These are phyloP conservation scores for Karstenula rhodostoma DNA, from an alignment of 2,329 filamentous ascomycete species.

Conservation along the genomic window DNA sequence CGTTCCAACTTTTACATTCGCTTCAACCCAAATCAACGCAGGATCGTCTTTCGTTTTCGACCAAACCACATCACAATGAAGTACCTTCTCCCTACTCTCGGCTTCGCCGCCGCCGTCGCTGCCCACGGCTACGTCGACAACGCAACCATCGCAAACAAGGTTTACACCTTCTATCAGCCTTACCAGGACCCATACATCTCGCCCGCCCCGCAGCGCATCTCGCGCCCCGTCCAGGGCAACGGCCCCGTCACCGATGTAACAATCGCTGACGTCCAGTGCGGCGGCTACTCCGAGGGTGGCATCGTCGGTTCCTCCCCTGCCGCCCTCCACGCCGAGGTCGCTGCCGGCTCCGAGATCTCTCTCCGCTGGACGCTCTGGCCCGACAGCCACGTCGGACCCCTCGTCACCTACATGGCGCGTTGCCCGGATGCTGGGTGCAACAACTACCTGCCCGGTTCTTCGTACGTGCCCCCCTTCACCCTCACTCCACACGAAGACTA, in stretches of 20 bases:
- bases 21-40: slow-evolving; percentile 11
- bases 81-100: slow-evolving; percentile 38
- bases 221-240: slow-evolving; percentile 66
- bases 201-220: slow-evolving; percentile 59
- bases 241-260: slow-evolving; percentile 65
- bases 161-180: slow-evolving; percentile 47
- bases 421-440: slow-evolving; percentile 63
- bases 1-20: slow-evolving; percentile 8
- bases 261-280: slow-evolving; percentile 64
- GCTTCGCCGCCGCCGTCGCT: slow-evolving; percentile 38
- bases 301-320: slow-evolving; percentile 62
- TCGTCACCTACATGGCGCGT: slow-evolving; percentile 67
- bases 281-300: slow-evolving; percentile 60
- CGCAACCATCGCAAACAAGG: slow-evolving; percentile 42
- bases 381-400: slow-evolving; percentile 60
- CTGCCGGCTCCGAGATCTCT: slow-evolving; percentile 62
- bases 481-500: background rate
- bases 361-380: slow-evolving; percentile 64
- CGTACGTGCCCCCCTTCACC: slow-evolving; percentile 34
- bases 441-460: slow-evolving; percentile 56
- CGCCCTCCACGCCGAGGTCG: slow-evolving; percentile 61
- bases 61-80: slow-evolving; percentile 38
- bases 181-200: slow-evolving; percentile 45
- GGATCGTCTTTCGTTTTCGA: slow-evolving; percentile 19
- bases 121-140: slow-evolving; percentile 49